These are phyloP conservation scores for Spizellomyces sp. DNA, from an alignment of 192 early-diverging fungal species.

Conservation along the genomic window DNA sequence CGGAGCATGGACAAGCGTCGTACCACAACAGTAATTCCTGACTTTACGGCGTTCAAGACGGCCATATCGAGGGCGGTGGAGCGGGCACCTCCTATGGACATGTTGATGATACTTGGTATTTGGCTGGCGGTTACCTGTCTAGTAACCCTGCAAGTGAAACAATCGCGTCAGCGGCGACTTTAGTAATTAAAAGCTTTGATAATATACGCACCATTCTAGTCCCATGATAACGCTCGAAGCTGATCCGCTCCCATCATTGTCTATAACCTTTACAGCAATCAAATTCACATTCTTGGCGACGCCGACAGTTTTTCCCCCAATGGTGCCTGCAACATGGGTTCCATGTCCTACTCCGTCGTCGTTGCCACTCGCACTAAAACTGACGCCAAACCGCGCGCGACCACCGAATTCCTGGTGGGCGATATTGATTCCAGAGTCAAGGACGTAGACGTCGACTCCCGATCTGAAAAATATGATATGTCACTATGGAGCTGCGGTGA, in stretches of 20 bases:
- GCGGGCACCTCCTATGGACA: slow-evolving; percentile 81
- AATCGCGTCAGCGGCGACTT: neutral
- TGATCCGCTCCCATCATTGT: slow-evolving; percentile 46
- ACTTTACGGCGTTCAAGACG: slow-evolving; percentile 33
- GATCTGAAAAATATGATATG: slow-evolving; percentile 43
- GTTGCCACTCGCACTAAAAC: slow-evolving; percentile 35
- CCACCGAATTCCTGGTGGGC: slow-evolving; percentile 87
- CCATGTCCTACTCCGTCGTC: slow-evolving; percentile 56
- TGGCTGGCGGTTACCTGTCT: slow-evolving; percentile 9
- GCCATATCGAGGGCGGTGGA: slow-evolving; percentile 67
- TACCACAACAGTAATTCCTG: slow-evolving; percentile 46
- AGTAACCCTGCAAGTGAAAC: neutral
- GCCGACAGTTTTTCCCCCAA: slow-evolving; percentile 57
- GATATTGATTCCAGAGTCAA: slow-evolving; percentile 90
- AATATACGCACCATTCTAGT: slow-evolving; percentile 36
- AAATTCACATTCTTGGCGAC: slow-evolving; percentile 72
- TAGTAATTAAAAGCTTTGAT: slow-evolving; percentile 5
- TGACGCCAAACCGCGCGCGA: slow-evolving; percentile 68
- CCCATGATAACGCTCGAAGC: slow-evolving; percentile 54
- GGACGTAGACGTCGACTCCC: slow-evolving; percentile 88
- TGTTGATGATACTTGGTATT: slow-evolving; percentile 29
- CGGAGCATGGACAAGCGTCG: slow-evolving; percentile 28
- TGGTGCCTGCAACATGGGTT: slow-evolving; percentile 56
- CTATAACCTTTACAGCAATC: slow-evolving; percentile 73
- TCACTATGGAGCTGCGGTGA: neutral